Conservation (phyloP, 768 basidiomycete species). For the Collybiopsis confluens region DNA sequence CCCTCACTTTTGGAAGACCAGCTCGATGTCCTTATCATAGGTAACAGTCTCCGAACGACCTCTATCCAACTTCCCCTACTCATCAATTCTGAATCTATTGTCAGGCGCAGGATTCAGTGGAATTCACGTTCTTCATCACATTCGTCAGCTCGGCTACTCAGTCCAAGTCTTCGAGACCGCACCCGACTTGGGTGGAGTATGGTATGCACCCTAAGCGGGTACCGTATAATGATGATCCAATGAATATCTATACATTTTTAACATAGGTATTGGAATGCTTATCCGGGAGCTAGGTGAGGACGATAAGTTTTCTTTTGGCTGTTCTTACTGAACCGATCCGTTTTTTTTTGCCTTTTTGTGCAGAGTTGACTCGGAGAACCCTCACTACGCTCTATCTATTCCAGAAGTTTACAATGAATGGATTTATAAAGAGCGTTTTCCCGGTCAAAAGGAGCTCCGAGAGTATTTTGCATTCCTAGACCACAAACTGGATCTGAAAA, state of each 20-base stretch:
- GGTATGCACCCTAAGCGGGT: conserved; percentile 6
- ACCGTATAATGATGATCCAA: neutral
- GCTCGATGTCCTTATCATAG: conserved; percentile 1
- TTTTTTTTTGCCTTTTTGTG: too few relatives aligned
- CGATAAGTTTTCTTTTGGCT: too few relatives aligned
- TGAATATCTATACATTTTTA: conserved; percentile 11
- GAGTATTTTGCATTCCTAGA: conserved; percentile 21
- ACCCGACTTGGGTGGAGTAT: conserved; percentile 18
- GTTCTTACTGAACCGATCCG: too few relatives aligned
- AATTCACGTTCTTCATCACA: conserved; percentile 8
- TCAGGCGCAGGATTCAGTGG: conserved; percentile 22
- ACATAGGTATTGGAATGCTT: conserved; percentile 12
- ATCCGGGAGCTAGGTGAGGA: conserved; percentile 23
- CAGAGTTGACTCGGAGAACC: conserved; percentile 22
- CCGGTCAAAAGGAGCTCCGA: conserved; percentile 14
- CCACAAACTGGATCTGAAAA: conserved; percentile 20
- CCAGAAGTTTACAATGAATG: conserved; percentile 23
- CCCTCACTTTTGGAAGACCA: neutral
- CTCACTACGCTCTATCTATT: conserved; percentile 20
- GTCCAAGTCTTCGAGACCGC: conserved; percentile 13
- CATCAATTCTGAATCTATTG: too few relatives aligned
- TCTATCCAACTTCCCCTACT: too few relatives aligned
- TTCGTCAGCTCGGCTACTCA: conserved; percentile 6
- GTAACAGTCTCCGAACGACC: too few relatives aligned
- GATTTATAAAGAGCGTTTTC: conserved; percentile 12